Evolutionary conservation across 306 rosid genomes (phyloP).

Genomic region (Prunus davidiana): DNA sequence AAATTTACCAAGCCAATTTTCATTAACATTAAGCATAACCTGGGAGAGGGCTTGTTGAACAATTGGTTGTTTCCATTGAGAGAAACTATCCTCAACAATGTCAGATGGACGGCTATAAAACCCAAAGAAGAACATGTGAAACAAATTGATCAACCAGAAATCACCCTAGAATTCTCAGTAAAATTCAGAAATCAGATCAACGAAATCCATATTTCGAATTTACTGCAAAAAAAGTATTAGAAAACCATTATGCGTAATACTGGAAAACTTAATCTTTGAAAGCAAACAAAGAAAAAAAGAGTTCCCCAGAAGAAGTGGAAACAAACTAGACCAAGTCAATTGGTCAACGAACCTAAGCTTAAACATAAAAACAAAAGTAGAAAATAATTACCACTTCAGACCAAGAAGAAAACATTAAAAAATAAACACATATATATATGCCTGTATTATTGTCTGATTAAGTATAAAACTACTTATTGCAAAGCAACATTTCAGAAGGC

Average conservation of each 20-base stretch:
- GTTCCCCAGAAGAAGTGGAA: no score
- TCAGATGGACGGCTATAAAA: constrained; percentile 55
- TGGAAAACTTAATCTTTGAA: not conserved
- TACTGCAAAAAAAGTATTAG: not conserved
- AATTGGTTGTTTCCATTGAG: constrained; percentile 72
- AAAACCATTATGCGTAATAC: not conserved
- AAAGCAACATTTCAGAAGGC: not conserved
- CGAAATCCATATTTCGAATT: not conserved
- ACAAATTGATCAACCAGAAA: not conserved
- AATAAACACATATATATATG: no score
- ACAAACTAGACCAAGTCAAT: no score
- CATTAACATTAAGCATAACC: constrained; percentile 39
- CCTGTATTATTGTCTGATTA: not conserved
- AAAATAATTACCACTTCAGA: not conserved
- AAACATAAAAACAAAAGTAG: not conserved
- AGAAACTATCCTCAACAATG: constrained; percentile 62
- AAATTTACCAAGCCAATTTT: constrained; percentile 12
- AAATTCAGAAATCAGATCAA: not conserved
- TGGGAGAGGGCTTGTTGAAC: constrained; percentile 87
- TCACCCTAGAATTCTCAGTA: not conserved
- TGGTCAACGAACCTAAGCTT: no score
- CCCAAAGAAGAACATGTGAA: constrained; percentile 12
- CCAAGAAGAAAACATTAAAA: not conserved
- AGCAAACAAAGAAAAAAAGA: not conserved
- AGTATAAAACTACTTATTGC: not conserved